Evolutionary conservation across 2,329 filamentous ascomycete species (phyloP), one percentile per base, ranked within the genome.

Genomic region (Ramularia endophylla): DNA sequence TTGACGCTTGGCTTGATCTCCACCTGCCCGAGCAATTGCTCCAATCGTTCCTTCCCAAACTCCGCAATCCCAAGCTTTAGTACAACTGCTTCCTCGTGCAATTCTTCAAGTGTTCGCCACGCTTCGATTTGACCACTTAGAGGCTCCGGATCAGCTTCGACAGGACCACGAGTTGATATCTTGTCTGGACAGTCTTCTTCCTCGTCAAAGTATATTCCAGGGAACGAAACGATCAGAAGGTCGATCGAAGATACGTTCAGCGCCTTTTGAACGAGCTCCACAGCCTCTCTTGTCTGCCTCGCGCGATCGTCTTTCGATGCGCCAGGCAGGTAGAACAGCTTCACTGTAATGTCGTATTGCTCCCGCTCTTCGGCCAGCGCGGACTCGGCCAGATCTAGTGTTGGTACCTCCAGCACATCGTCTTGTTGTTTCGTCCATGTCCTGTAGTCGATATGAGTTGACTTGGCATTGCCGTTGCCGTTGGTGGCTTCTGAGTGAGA

Each of bases 281-380:
- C 73, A 1, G 92, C 90, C 59, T 94, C 85, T 41, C 75, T 68
- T 7, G 85, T 84, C 60, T 95, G 83, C 40, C 72, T 70, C 52
- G 77, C 77, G 45, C 90, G 79, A 8, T 52, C 38, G 18, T 51
- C 47, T 8, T 37, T 50, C 16, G 54, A 48, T 16, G 52, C 55
- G 13, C 77, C 78, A 3, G 87, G 84, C 19, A 97, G 75, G 65
- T 92, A 94, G 71, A 98, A 98, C 16, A 98, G 69, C 67, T 98
- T 98, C 47, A 92, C 83, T 1, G 90, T 95, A 58, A 95, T 88
- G 60, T 95, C 88, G 69, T 98, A 98, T 53, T 88, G 81, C 44
- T 77, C 73, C 18, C 83, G 73, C 53, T 94, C 88, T 60, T 98
- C 92, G 22, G 79, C 73, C 33, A 98, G 71, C 0, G 84, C 83